Evolutionary conservation across 495 filamentous ascomycete genomes (phyloP).

Genomic region (Aspergillus olivimuriae): DNA sequence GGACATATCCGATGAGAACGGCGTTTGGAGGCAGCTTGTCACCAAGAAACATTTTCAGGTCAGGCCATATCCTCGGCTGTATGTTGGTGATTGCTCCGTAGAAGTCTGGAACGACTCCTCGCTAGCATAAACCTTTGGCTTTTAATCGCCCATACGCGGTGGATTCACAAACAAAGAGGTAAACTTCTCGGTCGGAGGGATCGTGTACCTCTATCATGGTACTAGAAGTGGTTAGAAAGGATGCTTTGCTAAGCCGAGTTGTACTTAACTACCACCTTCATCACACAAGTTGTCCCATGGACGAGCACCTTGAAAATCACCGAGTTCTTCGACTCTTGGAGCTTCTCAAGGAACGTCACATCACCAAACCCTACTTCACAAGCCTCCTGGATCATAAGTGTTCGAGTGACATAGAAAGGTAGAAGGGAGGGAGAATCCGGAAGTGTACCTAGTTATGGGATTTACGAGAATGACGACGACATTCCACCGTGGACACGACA

Average conservation of each 20-base stretch:
- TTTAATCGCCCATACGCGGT: conserved; percentile 19
- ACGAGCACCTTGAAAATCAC: conserved; percentile 15
- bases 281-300: conserved; percentile 11
- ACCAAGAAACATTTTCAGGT: conserved; percentile 15
- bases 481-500: too few relatives aligned
- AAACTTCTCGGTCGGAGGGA: conserved; percentile 10
- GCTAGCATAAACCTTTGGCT: conserved; percentile 16
- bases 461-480: too few relatives aligned
- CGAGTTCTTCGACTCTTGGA: conserved; percentile 11
- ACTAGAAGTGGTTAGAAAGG: conserved; percentile 10
- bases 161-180: conserved; percentile 15
- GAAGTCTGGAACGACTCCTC: conserved; percentile 18
- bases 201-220: conserved; percentile 12
- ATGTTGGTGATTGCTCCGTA: conserved; percentile 19
- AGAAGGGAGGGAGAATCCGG: too few relatives aligned
- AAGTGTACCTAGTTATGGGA: too few relatives aligned
- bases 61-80: conserved; percentile 12
- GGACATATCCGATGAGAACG: conserved; percentile 22
- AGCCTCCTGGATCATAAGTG: too few relatives aligned
- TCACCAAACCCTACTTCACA: too few relatives aligned
- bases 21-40: conserved; percentile 19
- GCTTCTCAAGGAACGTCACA: conserved; percentile 14
- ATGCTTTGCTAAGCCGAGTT: neutral
- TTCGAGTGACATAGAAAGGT: too few relatives aligned
- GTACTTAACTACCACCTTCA: conserved; percentile 21